Evolutionary conservation across 2,329 filamentous ascomycete species (phyloP), one percentile per base, ranked within the genome.

Genomic region (Curvularia sp.): DNA sequence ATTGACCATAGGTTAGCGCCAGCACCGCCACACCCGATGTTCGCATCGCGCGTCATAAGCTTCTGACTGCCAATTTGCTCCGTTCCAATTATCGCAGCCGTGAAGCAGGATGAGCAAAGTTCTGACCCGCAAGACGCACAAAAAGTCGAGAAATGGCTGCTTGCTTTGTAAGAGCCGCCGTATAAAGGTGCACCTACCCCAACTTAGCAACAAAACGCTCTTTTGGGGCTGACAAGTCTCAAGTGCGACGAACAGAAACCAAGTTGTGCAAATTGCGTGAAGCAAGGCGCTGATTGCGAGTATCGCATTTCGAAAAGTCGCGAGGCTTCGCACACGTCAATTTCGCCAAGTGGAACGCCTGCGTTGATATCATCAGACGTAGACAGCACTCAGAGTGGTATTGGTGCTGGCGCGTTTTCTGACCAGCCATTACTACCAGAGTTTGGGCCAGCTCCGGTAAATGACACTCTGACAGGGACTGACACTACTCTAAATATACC

Each of bases 231-330:
- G 49, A 67, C 53, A 28, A 57, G 35, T 38, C 35, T 24, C 24
- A 52, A 75, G 71, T 75, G 72, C 56, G 72, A 74, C 57, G 72
- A 75, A 55, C 65, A 67, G 41, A 68, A 65, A 42, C 72, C 72
- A 3, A 61, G 57, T n/a, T 75, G 72, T 53, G 63, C 66, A 13
- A 72, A 71, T 38, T 75, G 72, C 46, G 66, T 71, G 18, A 74
- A 73, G 47, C 71, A 74, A 60, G 66, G 63, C n/a, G 64, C 66
- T 8, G 22, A 48, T 24, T 75, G 72, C 63, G 71, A 74, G 51
- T 75, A 69, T 55, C 63, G 61, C 26, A 44, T 51, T 30, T 24
- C 51, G n/a, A 68, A 53, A 15, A 69, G 61, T 42, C 57, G 61
- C 13, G 57, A 64, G 47, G 49, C 55, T 9, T 64, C 64, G n/a